phyloP scores from a whole-genome alignment of 108 stramenopile species.

The Nannochloropsis oceanica region DNA sequence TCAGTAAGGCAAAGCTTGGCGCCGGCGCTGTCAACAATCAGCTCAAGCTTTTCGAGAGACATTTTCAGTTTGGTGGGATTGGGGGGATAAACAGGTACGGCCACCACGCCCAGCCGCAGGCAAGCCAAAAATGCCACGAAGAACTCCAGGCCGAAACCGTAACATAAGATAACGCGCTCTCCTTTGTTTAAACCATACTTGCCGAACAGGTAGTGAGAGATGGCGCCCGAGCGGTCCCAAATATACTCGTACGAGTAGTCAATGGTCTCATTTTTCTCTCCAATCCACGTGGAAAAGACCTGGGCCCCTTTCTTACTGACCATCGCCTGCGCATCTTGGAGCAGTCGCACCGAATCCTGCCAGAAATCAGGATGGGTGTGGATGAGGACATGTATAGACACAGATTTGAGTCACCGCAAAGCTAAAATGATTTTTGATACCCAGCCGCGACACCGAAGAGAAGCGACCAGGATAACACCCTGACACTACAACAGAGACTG shows the following conservation, averaged over 20 bases:
- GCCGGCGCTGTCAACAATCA: constrained; percentile 3
- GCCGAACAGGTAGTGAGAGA: constrained; percentile 7
- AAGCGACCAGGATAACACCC: too few species aligned
- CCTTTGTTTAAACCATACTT: constrained; percentile 34
- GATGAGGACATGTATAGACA: too few species aligned
- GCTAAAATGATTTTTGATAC: too few species aligned
- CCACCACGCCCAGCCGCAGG: constrained; percentile 48
- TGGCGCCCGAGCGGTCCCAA: constrained; percentile 14
- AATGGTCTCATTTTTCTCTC: background rate
- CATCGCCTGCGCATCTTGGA: background rate
- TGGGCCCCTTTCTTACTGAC: background rate
- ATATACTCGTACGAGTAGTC: constrained; percentile 8
- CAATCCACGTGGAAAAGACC: constrained; percentile 14
- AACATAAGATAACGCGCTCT: constrained; percentile 74
- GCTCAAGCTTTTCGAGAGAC: constrained; percentile 14
- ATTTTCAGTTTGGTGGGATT: constrained; percentile 24
- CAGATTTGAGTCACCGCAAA: too few species aligned
- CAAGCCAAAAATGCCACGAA: constrained; percentile 86
- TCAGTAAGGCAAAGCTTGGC: constrained; percentile 1
- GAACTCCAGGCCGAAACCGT: constrained; percentile 87
- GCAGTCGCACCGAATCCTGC: background rate
- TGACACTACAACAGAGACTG: too few species aligned
- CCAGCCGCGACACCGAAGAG: too few species aligned
- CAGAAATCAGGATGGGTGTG: too few species aligned
- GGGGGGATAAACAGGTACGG: constrained; percentile 21